phyloP scores from a whole-genome alignment of 495 filamentous ascomycete genomes.

The Sphaerosporella brunnea region DNA sequence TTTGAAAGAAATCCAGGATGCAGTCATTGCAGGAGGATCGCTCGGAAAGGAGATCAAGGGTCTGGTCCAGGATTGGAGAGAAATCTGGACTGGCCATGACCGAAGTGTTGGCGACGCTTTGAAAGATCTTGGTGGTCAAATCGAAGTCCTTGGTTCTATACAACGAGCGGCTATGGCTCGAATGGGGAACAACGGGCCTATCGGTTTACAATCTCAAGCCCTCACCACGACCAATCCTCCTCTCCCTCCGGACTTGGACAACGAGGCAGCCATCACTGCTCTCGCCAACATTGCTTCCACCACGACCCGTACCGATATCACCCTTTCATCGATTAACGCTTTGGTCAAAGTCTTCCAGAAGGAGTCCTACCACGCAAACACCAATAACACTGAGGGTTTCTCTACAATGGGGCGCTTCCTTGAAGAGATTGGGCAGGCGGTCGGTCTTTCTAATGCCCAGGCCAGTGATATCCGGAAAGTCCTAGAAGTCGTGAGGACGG shows the following conservation, averaged over 20 bases:
- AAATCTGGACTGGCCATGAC: constrained; percentile 18
- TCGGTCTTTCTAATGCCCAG: constrained; percentile 19
- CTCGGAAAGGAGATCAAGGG: constrained; percentile 14
- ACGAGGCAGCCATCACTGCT: constrained; percentile 25
- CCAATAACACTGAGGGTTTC: constrained; percentile 20
- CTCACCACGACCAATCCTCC: constrained; percentile 23
- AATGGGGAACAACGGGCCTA: constrained; percentile 7
- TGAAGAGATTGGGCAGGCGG: constrained; percentile 20
- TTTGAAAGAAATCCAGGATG: constrained; percentile 17
- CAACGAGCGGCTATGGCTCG: constrained; percentile 22
- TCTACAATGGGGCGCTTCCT: constrained; percentile 21
- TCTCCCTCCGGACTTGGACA: constrained; percentile 23
- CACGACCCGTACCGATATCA: constrained; percentile 24
- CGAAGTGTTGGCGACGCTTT: constrained; percentile 19
- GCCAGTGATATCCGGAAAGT: constrained; percentile 24
- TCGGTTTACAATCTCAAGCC: constrained; percentile 22
- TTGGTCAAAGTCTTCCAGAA: constrained; percentile 25
- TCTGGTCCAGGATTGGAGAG: constrained; percentile 23
- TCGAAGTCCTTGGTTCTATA: constrained; percentile 21
- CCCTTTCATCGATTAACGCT: constrained; percentile 23
- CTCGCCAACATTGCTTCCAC: constrained; percentile 26
- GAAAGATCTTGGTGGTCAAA: constrained; percentile 21
- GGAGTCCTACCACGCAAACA: constrained; percentile 21
- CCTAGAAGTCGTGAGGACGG: constrained; percentile 25
- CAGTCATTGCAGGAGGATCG: constrained; percentile 12